Conservation (phyloP, 1,139 yeast species). For the Yamadazyma triangularis region DNA sequence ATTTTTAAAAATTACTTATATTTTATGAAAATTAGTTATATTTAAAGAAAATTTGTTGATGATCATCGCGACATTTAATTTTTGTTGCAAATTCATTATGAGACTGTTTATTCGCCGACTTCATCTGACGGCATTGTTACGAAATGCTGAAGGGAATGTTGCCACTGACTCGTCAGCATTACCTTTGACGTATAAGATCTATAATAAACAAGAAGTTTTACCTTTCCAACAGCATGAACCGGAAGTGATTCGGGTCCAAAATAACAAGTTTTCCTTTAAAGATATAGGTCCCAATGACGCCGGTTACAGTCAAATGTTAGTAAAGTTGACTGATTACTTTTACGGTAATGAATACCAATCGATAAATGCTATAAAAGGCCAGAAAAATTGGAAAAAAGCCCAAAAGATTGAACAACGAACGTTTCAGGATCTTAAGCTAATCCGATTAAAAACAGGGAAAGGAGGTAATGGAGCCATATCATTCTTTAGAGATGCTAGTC, state of each 20-base stretch:
- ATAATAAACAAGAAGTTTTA: conserved; percentile 3
- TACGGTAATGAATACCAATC: conserved; percentile 41
- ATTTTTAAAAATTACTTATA: too few relatives aligned
- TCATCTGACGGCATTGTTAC: too few relatives aligned
- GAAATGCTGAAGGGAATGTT: too few relatives aligned
- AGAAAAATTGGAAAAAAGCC: conserved; percentile 23
- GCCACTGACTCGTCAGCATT: too few relatives aligned
- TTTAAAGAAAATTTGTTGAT: too few relatives aligned
- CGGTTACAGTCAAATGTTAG: conserved; percentile 18
- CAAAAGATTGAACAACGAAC: conserved; percentile 36
- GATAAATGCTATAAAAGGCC: conserved; percentile 34
- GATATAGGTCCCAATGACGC: conserved; percentile 17
- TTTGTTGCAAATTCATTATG: too few relatives aligned
- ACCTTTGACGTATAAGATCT: conserved; percentile 6
- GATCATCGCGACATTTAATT: too few relatives aligned
- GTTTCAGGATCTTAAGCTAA: conserved; percentile 59
- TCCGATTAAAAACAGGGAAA: conserved; percentile 67
- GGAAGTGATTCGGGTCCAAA: conserved; percentile 6
- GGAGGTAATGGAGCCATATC: conserved; percentile 92
- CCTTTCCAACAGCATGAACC: conserved; percentile 2
- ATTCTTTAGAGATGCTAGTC: conserved; percentile 79
- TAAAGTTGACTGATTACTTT: conserved; percentile 37
- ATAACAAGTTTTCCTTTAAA: conserved; percentile 10
- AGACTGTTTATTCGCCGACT: too few relatives aligned
- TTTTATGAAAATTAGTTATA: too few relatives aligned